Evolutionary conservation across 805 yeast genomes (phyloP).

Genomic region (Yarrowia keelungensis): DNA sequence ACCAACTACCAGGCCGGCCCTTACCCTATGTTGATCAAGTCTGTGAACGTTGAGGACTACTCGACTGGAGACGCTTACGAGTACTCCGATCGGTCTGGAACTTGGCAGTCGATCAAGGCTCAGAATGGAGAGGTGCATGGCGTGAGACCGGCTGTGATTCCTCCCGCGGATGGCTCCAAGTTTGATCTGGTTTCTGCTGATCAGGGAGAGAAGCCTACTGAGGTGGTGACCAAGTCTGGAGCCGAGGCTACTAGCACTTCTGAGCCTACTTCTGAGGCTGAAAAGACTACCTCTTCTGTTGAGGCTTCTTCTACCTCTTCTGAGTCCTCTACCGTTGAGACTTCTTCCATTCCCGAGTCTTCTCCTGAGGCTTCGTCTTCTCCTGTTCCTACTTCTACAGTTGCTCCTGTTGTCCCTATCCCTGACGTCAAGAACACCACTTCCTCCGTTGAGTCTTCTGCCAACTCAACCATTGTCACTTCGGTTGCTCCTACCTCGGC

Average conservation of each 20-base stretch:
- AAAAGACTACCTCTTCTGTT: background rate
- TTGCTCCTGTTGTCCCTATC: background rate
- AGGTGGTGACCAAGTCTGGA: background rate
- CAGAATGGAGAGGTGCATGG: constrained; percentile 64
- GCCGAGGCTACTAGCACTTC: no score
- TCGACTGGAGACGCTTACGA: constrained; percentile 56
- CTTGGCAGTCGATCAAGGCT: constrained; percentile 53
- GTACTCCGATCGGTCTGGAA: constrained; percentile 54
- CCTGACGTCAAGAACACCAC: background rate
- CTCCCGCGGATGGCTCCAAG: constrained; percentile 15
- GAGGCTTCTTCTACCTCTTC: background rate
- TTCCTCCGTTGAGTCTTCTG: background rate
- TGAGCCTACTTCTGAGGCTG: background rate
- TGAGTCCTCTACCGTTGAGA: background rate
- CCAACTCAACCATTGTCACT: background rate
- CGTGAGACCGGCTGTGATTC: constrained; percentile 24
- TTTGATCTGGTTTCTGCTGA: constrained; percentile 19
- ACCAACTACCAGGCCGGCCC: constrained; percentile 57
- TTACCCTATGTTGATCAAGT: constrained; percentile 68
- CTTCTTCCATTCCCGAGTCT: background rate
- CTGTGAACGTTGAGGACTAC: constrained; percentile 64
- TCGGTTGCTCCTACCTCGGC: background rate
- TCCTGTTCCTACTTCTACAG: background rate
- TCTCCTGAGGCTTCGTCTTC: background rate
- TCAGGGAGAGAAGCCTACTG: constrained; percentile 2